These are phyloP conservation scores for Sclerotinia sclerotiorum DNA, from an alignment of 2,329 filamentous ascomycete species.

Conservation along the genomic window DNA sequence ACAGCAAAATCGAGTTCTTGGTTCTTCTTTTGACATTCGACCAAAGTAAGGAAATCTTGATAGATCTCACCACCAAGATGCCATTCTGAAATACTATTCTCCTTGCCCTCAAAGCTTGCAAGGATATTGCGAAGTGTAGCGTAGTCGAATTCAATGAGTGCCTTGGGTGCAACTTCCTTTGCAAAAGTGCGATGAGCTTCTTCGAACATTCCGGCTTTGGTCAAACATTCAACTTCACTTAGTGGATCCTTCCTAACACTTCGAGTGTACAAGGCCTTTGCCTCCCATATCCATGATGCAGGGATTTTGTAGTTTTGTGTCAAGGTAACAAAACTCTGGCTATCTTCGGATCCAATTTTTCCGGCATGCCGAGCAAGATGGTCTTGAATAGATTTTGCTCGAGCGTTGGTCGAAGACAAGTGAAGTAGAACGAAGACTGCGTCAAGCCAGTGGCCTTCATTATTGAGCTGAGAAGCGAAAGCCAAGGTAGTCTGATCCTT, in stretches of 20 bases:
- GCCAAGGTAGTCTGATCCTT: constrained; percentile 65
- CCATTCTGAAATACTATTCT: constrained; percentile 69
- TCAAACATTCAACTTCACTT: constrained; percentile 74
- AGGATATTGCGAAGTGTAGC: constrained; percentile 67
- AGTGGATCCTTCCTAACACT: constrained; percentile 67
- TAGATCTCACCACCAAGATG: constrained; percentile 78
- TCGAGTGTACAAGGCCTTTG: constrained; percentile 80
- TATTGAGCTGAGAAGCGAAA: constrained; percentile 64
- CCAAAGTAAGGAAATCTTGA: constrained; percentile 55
- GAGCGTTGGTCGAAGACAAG: constrained; percentile 61
- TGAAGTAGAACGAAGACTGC: constrained; percentile 78
- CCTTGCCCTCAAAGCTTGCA: constrained; percentile 65
- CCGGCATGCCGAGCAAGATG: constrained; percentile 72
- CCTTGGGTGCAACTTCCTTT: constrained; percentile 74
- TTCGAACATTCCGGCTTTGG: constrained; percentile 71
- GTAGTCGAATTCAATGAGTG: constrained; percentile 82
- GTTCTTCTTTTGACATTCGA: constrained; percentile 46
- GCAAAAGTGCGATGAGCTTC: constrained; percentile 85
- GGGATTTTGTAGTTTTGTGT: constrained; percentile 69
- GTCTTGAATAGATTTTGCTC: constrained; percentile 68
- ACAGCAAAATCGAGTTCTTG: constrained; percentile 47
- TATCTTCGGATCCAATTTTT: constrained; percentile 59
- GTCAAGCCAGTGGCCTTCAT: constrained; percentile 64
- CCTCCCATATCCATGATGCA: constrained; percentile 77
- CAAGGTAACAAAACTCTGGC: constrained; percentile 58